Evolutionary conservation across 305 asterid genomes (phyloP), one percentile per base, ranked within the genome.

Genomic region (Fraxinus velutina): DNA sequence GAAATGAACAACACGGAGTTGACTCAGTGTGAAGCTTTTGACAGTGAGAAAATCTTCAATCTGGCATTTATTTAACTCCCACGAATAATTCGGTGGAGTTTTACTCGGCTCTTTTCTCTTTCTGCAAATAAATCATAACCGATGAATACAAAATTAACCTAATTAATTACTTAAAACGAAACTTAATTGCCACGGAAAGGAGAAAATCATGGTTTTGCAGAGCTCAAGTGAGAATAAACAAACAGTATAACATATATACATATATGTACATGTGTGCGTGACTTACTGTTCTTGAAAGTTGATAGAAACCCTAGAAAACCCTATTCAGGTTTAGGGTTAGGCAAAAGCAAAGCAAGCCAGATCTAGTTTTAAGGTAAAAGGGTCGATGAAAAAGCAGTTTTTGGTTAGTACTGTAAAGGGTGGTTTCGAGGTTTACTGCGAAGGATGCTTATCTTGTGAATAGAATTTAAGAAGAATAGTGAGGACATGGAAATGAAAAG

Each of bases 401-500:
- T 75, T 76, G 80, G 88, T 79, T 75, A 73, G 6, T 44, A 62
- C 19, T 32, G 82, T 74, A 37, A 80, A 42, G 77, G 70, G 82
- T 73, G 81, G 79, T 79, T 82, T 82, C 84, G 57, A 36, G 83
- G 79, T 34, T 76, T 77, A 84, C 32, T 64, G 79, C 66, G 68
- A 78, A 55, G 50, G 90, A 84, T 81, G 86, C 87, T 60, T 89
- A 85, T 90, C 97, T 89, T 91, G 98, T 91, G 98, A 95, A 84
- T 85, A 82, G 98, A 94, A 95, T 94, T 92, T 86, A 94, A 87
- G 92, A 83, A 85, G 94, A 92, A 90, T 87, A 79, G 78, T 70
- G 82, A 80, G 82, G 72, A 44, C 71, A 78, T 36, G 79, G 80
- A 33, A 86, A 50, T 84, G 90, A 86, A 44, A 86, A 84, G 74